A percentile compares a stretch with the other conserved stretches of the same genome.
These are phyloP conservation scores for Venturia effusa DNA, from an alignment of 2,329 filamentous ascomycete species.

Conservation along the genomic window DNA sequence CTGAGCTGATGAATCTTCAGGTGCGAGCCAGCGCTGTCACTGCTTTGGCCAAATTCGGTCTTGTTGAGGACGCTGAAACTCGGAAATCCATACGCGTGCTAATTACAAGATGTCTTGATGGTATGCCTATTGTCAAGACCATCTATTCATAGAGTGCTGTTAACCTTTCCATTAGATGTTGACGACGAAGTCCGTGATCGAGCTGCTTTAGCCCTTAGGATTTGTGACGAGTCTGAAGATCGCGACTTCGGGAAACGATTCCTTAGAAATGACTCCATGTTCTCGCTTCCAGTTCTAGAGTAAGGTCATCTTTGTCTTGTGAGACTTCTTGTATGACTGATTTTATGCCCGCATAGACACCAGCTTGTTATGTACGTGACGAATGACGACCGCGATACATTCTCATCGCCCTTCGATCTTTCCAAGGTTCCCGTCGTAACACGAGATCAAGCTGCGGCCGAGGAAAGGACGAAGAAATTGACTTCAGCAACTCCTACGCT, in stretches of 20 bases:
- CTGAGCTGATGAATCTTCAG: not conserved
- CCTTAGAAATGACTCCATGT: constrained; percentile 95
- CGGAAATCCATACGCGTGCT: constrained; percentile 92
- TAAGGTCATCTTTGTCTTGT: not conserved
- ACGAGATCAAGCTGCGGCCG: constrained; percentile 88
- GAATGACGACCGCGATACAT: constrained; percentile 76
- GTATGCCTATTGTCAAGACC: not conserved
- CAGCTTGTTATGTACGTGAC: constrained; percentile 97
- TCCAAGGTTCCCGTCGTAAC: constrained; percentile 85
- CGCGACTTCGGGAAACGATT: constrained; percentile 78
- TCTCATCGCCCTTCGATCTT: constrained; percentile 80
- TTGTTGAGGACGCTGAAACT: constrained; percentile 89
- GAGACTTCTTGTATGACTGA: too few relatives aligned
- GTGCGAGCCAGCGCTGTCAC: constrained; percentile 88
- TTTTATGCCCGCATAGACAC: constrained; percentile 36
- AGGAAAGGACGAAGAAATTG: constrained; percentile 95
- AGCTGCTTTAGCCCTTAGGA: constrained; percentile 61
- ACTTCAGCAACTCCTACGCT: constrained; percentile 84
- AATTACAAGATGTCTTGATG: constrained; percentile 80
- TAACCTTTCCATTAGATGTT: constrained; percentile 45
- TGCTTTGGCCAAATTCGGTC: constrained; percentile 91
- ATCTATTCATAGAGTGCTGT: not conserved
- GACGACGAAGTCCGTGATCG: constrained; percentile 97
- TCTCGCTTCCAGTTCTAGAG: constrained; percentile 62
- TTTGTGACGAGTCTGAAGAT: constrained; percentile 78